Conservation (phyloP, 2,329 filamentous ascomycete species). For the Raffaelea arxii region DNA sequence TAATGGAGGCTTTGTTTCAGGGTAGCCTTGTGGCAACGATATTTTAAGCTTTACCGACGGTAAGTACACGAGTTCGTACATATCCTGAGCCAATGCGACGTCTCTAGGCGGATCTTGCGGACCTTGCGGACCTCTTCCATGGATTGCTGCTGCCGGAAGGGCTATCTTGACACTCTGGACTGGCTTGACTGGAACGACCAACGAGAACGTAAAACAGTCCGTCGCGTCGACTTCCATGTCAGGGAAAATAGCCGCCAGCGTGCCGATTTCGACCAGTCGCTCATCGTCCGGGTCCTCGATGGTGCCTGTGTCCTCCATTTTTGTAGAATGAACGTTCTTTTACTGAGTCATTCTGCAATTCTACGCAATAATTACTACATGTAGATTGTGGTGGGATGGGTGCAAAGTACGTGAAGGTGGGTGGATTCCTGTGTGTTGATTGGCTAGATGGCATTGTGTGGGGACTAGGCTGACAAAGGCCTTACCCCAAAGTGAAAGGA, state of each 20-base stretch:
- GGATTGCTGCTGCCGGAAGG: constrained; percentile 33
- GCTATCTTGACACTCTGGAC: constrained; percentile 43
- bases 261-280: constrained; percentile 48
- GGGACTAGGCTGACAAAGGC: too few species aligned
- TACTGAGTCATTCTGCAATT: too few species aligned
- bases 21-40: constrained; percentile 48
- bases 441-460: too few species aligned
- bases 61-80: constrained; percentile 44
- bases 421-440: too few species aligned
- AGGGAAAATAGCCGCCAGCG: constrained; percentile 56
- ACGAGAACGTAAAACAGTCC: constrained; percentile 38
- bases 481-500: too few species aligned
- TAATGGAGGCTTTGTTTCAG: constrained; percentile 38
- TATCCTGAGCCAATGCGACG: constrained; percentile 22
- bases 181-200: constrained; percentile 50
- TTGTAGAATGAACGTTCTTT: too few species aligned
- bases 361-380: too few species aligned
- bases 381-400: too few species aligned
- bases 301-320: neutral
- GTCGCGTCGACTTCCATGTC: constrained; percentile 42
- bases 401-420: too few species aligned
- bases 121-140: too few species aligned
- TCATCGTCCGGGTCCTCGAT: constrained; percentile 30
- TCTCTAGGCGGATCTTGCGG: constrained; percentile 7
- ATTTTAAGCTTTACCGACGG: constrained; percentile 47